These are phyloP conservation scores for Globisporangium camurandrum DNA, from an alignment of 352 stramenopile species.

Conservation along the genomic window DNA sequence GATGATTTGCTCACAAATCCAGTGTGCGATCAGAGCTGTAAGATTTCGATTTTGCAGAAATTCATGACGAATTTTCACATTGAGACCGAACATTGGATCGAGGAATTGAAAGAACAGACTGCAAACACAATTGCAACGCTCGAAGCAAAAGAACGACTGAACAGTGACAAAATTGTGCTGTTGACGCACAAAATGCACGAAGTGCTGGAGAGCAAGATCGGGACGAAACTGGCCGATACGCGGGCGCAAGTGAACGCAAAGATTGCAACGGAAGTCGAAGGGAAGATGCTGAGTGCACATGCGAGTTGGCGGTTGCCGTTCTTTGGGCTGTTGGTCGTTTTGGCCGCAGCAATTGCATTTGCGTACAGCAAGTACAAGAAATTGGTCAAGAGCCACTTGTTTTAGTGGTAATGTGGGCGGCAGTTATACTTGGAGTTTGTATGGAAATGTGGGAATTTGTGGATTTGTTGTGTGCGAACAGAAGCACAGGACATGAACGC, in stretches of 20 bases:
- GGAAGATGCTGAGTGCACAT: conserved; percentile 50
- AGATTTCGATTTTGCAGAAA: conserved; percentile 76
- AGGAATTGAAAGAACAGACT: conserved; percentile 72
- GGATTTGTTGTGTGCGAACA: too few species aligned
- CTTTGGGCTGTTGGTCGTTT: conserved; percentile 63
- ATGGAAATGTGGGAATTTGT: too few species aligned
- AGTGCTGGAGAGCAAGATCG: conserved; percentile 71
- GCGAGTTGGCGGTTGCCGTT: conserved; percentile 74
- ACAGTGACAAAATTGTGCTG: conserved; percentile 62
- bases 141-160: conserved; percentile 58
- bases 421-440: too few species aligned
- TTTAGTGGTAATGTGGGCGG: too few species aligned
- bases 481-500: too few species aligned
- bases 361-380: conserved; percentile 86
- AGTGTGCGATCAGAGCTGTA: conserved; percentile 72
- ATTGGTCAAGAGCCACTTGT: conserved; percentile 77
- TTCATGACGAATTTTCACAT: conserved; percentile 76
- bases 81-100: conserved; percentile 80
- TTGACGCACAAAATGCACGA: conserved; percentile 64
- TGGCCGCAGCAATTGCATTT: conserved; percentile 44
- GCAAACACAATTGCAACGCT: conserved; percentile 71
- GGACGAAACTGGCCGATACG: conserved; percentile 53
- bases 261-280: conserved; percentile 61
- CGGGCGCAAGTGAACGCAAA: conserved; percentile 57
- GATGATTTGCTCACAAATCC: conserved; percentile 42